Evolutionary conservation across 495 filamentous ascomycete species (phyloP), one percentile per base, ranked within the genome.

Genomic region (Penicillium nucicola): DNA sequence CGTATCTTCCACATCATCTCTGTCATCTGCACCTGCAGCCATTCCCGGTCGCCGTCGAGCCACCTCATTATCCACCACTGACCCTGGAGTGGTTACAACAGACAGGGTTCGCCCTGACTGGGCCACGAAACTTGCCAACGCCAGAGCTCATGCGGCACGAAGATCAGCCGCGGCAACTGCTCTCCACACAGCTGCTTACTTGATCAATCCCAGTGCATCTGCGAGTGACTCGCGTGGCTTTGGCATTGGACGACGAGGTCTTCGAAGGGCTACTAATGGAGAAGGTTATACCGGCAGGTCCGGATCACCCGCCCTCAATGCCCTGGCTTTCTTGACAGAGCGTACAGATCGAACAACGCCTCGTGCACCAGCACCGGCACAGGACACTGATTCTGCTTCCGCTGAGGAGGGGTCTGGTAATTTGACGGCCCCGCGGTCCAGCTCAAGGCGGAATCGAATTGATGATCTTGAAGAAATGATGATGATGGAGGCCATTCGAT

Each of bases 381-480:
- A 68, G 4, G 69, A 73, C 20, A 60, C 64, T n/a, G 64, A 70
- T 41, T 66, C 65, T 19, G 62, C 63, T 33, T 66, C 65, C 15
- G 60, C 64, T 7, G 77, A 78, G 56, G 78, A 75, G 42, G 66
- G 63, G 5, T 50, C 67, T 15, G 66, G 61, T 5, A 75, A 75
- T 47, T 42, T 79, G 15, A 70, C 73, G 14, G 71, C 79, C 15
- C 71, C 77, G 7, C 75, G 82, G n/a, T 71, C 70, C 14, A 80
- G 76, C 52, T 82, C 84, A 12, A 76, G 88, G 42, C 73, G 84
- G 42, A 83, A 62, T 44, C 76, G 90, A 38, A 77, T 93, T 45
- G 89, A 95, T 37, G 92, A 97, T 58, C 72, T 97, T 10, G 93
- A 98, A 62, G 92, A 96, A 40, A 89, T 97, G 76, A 98, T 98